These are phyloP conservation scores for Filosporella fistucella DNA, from an alignment of 495 filamentous ascomycete species.

Conservation along the genomic window DNA sequence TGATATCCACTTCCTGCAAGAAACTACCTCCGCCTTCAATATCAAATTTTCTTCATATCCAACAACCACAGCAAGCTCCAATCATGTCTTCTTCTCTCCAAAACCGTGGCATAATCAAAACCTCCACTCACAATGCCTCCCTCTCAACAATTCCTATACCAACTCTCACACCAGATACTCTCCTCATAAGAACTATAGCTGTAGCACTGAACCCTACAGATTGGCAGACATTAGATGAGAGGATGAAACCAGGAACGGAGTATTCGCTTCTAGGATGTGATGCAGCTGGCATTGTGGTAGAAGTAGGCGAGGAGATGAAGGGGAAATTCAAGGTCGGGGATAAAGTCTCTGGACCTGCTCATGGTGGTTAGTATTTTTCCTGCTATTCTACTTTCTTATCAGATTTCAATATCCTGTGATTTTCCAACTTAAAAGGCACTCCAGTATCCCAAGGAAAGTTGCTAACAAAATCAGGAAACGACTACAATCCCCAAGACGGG, in stretches of 20 bases:
- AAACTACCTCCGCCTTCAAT: too few species aligned
- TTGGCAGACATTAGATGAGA: conserved; percentile 14
- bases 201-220: conserved; percentile 23
- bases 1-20: too few species aligned
- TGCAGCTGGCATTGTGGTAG: conserved; percentile 47
- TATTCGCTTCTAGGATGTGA: conserved; percentile 44
- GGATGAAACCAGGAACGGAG: background rate
- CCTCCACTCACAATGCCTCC: conserved; percentile 4
- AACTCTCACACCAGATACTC: conserved; percentile 10
- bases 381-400: background rate
- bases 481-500: conserved; percentile 11
- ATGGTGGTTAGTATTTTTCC: conserved; percentile 7
- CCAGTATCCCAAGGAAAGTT: too few species aligned
- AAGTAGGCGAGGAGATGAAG: conserved; percentile 39
- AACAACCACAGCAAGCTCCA: too few species aligned
- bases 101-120: conserved; percentile 19
- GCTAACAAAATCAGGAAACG: too few species aligned
- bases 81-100: too few species aligned
- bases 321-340: conserved; percentile 40
- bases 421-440: too few species aligned
- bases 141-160: conserved; percentile 18
- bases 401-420: too few species aligned
- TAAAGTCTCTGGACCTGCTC: conserved; percentile 23
- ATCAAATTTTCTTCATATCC: too few species aligned
- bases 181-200: conserved; percentile 16